phyloP scores from a whole-genome alignment of 2,329 filamentous ascomycete genomes.

The Alternaria panax region DNA sequence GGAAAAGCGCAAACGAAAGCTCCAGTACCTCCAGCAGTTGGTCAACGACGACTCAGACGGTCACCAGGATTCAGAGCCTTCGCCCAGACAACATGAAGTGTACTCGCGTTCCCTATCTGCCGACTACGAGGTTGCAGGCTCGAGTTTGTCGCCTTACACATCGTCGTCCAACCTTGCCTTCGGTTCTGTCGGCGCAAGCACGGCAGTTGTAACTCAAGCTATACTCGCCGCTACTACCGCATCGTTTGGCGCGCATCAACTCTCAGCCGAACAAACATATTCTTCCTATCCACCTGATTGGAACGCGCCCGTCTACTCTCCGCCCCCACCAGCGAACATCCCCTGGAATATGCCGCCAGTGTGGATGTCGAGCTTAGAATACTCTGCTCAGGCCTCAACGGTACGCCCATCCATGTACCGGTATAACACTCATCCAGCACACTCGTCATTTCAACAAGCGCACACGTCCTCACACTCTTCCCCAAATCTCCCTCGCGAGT shows the following conservation, averaged over 20 bases:
- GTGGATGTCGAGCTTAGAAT: conserved; percentile 29
- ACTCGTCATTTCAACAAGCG: conserved; percentile 16
- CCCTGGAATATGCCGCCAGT: conserved; percentile 28
- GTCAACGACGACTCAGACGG: conserved; percentile 34
- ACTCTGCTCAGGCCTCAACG: conserved; percentile 7
- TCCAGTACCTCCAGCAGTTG: conserved; percentile 47
- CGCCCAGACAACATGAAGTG: conserved; percentile 21
- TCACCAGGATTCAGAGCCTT: conserved; percentile 19
- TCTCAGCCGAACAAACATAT: conserved; percentile 21
- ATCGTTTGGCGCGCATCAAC: conserved; percentile 22
- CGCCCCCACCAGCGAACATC: conserved; percentile 19
- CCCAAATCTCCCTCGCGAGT: conserved; percentile 21
- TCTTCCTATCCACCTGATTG: conserved; percentile 23
- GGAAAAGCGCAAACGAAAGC: conserved; percentile 49
- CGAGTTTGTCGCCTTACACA: conserved; percentile 13
- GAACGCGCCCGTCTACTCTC: conserved; percentile 26
- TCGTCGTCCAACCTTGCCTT: conserved; percentile 21
- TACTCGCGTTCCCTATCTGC: conserved; percentile 28
- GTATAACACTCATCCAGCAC: conserved; percentile 20
- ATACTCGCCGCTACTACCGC: conserved; percentile 13
- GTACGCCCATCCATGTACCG: conserved; percentile 21
- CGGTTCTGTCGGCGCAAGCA: conserved; percentile 16
- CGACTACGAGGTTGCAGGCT: conserved; percentile 19
- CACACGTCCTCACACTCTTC: conserved; percentile 17
- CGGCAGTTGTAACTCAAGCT: conserved; percentile 16